A percentile compares a stretch with the other conserved stretches of the same genome.
These are phyloP conservation scores for Zoysia pacifica DNA, from an alignment of 176 grass and related monocot species.

Conservation along the genomic window DNA sequence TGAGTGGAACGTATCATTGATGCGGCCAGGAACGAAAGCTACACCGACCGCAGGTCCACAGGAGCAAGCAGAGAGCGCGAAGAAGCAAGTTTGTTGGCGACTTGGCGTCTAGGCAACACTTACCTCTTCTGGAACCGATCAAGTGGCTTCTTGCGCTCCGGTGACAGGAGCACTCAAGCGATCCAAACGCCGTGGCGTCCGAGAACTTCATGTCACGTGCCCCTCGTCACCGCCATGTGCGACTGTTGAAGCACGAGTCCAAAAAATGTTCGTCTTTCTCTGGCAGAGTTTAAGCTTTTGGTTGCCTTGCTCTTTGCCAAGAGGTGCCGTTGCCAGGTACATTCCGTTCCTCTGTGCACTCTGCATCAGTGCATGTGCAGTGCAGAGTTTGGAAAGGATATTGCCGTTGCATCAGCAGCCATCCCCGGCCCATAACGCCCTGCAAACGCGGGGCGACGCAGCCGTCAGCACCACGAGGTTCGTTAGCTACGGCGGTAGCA, in stretches of 20 bases:
- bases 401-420: slow-evolving; percentile 26
- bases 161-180: slow-evolving; percentile 10
- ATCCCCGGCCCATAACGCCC: slow-evolving; percentile 37
- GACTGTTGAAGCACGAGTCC: no score
- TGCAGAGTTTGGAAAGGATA: slow-evolving; percentile 14
- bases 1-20: slow-evolving; percentile 43
- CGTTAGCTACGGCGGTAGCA: slow-evolving; percentile 34
- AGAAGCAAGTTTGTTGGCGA: background rate
- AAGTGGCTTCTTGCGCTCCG: background rate
- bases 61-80: background rate
- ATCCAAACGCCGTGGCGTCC: background rate
- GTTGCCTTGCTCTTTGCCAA: background rate
- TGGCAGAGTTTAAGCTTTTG: background rate
- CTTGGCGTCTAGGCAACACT: slow-evolving; percentile 8
- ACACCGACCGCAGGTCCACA: slow-evolving; percentile 13
- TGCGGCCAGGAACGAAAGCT: slow-evolving; percentile 30
- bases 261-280: background rate
- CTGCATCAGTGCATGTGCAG: slow-evolving; percentile 12
- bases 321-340: background rate
- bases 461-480: slow-evolving; percentile 28
- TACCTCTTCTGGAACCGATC: background rate
- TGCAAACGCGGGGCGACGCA: slow-evolving; percentile 27
- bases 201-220: background rate
- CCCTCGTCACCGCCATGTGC: no score
- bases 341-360: background rate